Evolutionary conservation across 768 basidiomycete species (phyloP).

Genomic region (Boletus tomentosulus): DNA sequence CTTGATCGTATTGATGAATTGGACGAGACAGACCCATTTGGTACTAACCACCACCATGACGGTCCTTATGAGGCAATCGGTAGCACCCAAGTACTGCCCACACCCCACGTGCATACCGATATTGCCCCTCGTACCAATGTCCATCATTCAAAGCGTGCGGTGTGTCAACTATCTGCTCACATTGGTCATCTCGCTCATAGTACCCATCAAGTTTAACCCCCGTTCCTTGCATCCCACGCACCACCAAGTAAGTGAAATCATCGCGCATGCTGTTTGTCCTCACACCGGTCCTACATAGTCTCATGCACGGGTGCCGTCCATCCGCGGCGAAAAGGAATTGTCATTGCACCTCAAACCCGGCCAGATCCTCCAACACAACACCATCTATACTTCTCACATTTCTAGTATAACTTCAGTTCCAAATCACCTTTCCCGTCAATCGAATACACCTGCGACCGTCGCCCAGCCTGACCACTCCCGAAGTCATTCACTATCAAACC

Average conservation of each 20-base stretch:
- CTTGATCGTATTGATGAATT: constrained; percentile 76
- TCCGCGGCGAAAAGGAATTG: constrained; percentile 27
- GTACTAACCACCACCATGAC: constrained; percentile 57
- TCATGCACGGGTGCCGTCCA: background rate
- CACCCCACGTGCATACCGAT: background rate
- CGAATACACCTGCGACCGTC: background rate
- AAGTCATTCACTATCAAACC: constrained; percentile 12
- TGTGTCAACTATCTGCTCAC: constrained; percentile 14
- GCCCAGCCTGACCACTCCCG: constrained; percentile 9
- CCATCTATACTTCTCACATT: constrained; percentile 10
- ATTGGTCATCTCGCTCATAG: constrained; percentile 5
- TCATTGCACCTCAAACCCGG: constrained; percentile 52
- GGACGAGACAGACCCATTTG: constrained; percentile 71
- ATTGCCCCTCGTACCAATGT: background rate
- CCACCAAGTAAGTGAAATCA: constrained; percentile 17
- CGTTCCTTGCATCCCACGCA: constrained; percentile 8
- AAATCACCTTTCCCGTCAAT: constrained; percentile 5
- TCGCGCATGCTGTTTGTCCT: background rate
- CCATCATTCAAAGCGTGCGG: constrained; percentile 14
- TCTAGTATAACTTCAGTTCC: constrained; percentile 1
- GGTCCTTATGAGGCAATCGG: constrained; percentile 71
- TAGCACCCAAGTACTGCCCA: constrained; percentile 15
- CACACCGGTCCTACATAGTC: constrained; percentile 11
- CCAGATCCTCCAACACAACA: constrained; percentile 47
- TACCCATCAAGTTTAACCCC: constrained; percentile 11